phyloP scores from a whole-genome alignment of 129 eudicot species.

The Escallonia rubra region DNA sequence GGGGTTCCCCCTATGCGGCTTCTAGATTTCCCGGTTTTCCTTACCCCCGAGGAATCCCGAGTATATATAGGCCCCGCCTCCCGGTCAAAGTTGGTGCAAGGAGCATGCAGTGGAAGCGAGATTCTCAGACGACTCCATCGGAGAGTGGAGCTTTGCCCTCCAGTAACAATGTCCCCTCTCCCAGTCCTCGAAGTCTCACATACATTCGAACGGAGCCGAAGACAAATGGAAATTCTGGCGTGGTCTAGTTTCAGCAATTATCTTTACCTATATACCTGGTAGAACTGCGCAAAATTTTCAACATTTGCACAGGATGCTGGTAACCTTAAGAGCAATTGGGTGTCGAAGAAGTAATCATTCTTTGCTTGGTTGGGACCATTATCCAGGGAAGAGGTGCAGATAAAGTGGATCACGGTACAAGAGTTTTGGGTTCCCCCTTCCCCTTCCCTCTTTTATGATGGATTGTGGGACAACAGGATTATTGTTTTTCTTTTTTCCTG shows the following conservation, averaged over 20 bases:
- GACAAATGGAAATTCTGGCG: slow-evolving; percentile 37
- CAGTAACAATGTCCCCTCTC: slow-evolving; percentile 21
- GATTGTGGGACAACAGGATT: too few relatives aligned
- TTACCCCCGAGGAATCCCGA: slow-evolving; percentile 51
- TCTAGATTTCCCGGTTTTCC: slow-evolving; percentile 63
- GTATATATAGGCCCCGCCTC: slow-evolving; percentile 44
- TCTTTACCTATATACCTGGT: background rate
- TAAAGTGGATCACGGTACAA: background rate
- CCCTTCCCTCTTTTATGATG: too few relatives aligned
- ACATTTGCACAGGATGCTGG: background rate
- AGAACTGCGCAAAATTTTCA: background rate
- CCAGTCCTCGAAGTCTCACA: slow-evolving; percentile 61
- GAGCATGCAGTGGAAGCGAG: slow-evolving; percentile 95
- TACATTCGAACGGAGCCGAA: slow-evolving; percentile 65
- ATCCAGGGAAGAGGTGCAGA: background rate
- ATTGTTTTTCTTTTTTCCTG: too few relatives aligned
- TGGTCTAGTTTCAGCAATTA: slow-evolving; percentile 13
- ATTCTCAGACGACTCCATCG: slow-evolving; percentile 28
- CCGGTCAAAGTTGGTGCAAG: slow-evolving; percentile 70
- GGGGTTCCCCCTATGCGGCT: slow-evolving; percentile 51
- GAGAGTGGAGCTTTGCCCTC: slow-evolving; percentile 24
- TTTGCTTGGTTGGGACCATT: background rate
- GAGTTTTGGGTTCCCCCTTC: too few relatives aligned
- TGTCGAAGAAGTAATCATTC: background rate
- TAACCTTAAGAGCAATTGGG: background rate